These are phyloP conservation scores for Crucihimalaya himalaica DNA, from an alignment of 345 rosid genomes.

Conservation along the genomic window DNA sequence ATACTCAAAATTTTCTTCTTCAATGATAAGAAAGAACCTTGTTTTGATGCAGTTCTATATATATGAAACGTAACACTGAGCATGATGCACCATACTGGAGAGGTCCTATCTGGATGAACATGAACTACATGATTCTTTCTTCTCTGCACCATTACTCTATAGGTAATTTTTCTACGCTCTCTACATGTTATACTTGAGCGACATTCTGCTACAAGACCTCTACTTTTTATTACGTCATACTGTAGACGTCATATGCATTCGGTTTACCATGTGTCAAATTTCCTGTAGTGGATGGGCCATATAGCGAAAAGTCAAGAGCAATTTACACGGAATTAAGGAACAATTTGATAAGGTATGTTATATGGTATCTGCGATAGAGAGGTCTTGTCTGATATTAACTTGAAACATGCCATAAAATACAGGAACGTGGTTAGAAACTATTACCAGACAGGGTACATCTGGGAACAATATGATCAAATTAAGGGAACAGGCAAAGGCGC, in stretches of 20 bases:
- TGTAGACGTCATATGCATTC: not conserved
- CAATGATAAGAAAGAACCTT: conserved; percentile 5
- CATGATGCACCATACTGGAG: conserved; percentile 99
- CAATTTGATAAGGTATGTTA: conserved; percentile 72
- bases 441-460: conserved; percentile 72
- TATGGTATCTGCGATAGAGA: not conserved
- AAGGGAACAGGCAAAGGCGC: conserved; percentile 82
- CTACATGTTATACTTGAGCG: not conserved
- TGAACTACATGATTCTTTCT: conserved; percentile 90
- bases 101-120: conserved; percentile 97
- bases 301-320: conserved; percentile 59
- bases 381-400: conserved; percentile 10
- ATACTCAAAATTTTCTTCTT: not conserved
- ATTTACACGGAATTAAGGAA: conserved; percentile 67
- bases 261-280: conserved; percentile 5
- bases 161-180: conserved; percentile 50
- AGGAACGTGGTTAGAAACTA: conserved; percentile 82
- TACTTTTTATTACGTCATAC: not conserved
- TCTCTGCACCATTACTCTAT: conserved; percentile 78
- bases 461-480: conserved; percentile 96
- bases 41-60: conserved; percentile 58
- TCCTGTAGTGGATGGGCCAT: conserved; percentile 78
- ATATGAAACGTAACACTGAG: conserved; percentile 97
- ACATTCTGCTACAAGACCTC: not conserved
- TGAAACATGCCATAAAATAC: conserved; percentile 34